phyloP scores from a whole-genome alignment of 176 grass and related monocot species.

The Areca catechu region DNA sequence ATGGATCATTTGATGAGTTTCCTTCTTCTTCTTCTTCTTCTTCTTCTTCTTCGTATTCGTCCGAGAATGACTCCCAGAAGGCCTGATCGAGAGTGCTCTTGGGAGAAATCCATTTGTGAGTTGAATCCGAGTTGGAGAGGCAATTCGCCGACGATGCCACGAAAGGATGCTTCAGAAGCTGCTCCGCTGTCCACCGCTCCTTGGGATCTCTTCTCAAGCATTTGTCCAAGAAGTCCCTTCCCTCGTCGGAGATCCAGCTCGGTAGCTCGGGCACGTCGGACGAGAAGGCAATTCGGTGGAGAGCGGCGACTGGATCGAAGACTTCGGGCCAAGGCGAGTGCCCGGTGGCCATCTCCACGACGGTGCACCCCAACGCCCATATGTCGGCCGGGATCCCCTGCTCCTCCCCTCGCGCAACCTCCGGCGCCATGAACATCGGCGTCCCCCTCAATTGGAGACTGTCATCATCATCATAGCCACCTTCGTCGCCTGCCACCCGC shows the following conservation, averaged over 20 bases:
- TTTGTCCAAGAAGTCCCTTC: constrained; percentile 4
- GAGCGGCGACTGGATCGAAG: background rate
- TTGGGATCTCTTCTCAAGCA: constrained; percentile 2
- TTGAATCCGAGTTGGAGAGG: background rate
- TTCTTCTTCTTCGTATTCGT: background rate
- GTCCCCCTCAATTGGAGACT: background rate
- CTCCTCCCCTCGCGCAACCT: constrained; percentile 10
- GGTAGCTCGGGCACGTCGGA: constrained; percentile 2
- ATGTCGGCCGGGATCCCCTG: constrained; percentile 5
- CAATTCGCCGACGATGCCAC: background rate
- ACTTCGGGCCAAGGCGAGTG: background rate
- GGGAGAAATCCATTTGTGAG: background rate
- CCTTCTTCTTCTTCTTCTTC: background rate
- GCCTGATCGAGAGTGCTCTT: constrained; percentile 14
- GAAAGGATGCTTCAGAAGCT: constrained; percentile 2
- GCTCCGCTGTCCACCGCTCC: constrained; percentile 9
- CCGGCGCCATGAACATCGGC: constrained; percentile 11
- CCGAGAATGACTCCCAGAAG: constrained; percentile 6
- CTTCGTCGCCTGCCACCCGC: too few species aligned
- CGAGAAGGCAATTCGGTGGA: constrained; percentile 11
- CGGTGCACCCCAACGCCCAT: constrained; percentile 8
- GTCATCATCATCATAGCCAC: background rate
- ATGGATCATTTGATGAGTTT: background rate
- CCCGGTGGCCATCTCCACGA: constrained; percentile 11
- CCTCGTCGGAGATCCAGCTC: background rate